phyloP scores from a whole-genome alignment of 1,284 basidiomycete species.

The Boletellus sp. region DNA sequence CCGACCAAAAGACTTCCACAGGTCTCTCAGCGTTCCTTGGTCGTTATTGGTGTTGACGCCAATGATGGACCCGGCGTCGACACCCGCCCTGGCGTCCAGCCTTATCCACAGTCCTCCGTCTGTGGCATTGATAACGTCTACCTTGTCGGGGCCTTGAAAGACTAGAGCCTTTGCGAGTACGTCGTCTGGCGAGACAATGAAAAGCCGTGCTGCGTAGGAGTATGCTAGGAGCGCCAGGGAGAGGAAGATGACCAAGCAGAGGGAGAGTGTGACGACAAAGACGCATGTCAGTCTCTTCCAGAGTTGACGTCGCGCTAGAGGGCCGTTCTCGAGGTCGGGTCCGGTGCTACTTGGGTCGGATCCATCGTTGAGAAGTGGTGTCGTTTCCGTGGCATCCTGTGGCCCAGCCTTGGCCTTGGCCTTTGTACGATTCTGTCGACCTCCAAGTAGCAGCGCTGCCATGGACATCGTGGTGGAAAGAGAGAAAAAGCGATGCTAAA shows the following conservation, averaged over 20 bases:
- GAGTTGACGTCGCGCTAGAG: slow-evolving; percentile 20
- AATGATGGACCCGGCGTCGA: slow-evolving; percentile 61
- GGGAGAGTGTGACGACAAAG: slow-evolving; percentile 34
- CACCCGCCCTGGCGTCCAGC: slow-evolving; percentile 53
- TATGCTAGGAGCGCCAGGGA: slow-evolving; percentile 51
- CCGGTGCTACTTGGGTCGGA: slow-evolving; percentile 17
- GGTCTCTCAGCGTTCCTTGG: slow-evolving; percentile 38
- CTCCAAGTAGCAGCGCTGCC: slow-evolving; percentile 17
- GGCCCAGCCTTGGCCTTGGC: slow-evolving; percentile 30
- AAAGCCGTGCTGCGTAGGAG: slow-evolving; percentile 58
- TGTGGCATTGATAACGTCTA: slow-evolving; percentile 62
- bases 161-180: slow-evolving; percentile 54
- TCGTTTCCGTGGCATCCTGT: slow-evolving; percentile 30
- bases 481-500: background rate
- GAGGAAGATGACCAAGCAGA: slow-evolving; percentile 43
- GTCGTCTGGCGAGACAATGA: slow-evolving; percentile 53
- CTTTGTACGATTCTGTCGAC: slow-evolving; percentile 17
- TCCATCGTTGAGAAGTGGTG: slow-evolving; percentile 29
- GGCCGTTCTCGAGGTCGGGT: slow-evolving; percentile 10
- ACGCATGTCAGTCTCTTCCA: slow-evolving; percentile 27
- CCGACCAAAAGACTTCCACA: slow-evolving; percentile 65
- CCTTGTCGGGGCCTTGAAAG: slow-evolving; percentile 54
- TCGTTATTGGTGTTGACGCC: slow-evolving; percentile 47
- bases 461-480: slow-evolving; percentile 19
- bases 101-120: slow-evolving; percentile 58